A percentile compares a stretch with the other conserved stretches of the same genome.
Evolutionary conservation across 2,329 filamentous ascomycete genomes (phyloP).

Genomic region (Aspergillus texensis): DNA sequence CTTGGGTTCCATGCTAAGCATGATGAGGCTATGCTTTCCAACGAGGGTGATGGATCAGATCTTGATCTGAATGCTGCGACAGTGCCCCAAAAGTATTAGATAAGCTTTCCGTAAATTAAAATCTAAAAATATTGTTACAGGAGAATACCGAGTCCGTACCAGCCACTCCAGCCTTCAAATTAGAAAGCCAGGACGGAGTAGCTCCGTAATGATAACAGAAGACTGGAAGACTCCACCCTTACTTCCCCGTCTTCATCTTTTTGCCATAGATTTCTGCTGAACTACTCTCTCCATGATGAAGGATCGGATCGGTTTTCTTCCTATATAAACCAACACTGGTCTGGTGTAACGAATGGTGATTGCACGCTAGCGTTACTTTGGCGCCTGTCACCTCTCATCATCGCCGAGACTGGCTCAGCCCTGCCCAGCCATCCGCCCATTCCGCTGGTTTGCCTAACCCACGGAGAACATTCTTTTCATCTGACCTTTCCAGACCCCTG

Average conservation of each 20-base stretch:
- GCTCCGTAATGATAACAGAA: background rate
- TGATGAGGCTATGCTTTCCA: background rate
- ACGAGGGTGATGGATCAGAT: background rate
- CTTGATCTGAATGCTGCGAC: background rate
- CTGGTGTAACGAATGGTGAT: background rate
- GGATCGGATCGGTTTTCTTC: background rate
- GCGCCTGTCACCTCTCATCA: background rate
- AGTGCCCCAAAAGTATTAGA: background rate
- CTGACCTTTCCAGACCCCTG: background rate
- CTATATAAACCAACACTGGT: background rate
- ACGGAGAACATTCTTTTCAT: background rate
- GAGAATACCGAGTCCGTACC: no score
- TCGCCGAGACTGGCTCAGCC: constrained; percentile 5
- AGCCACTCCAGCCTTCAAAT: no score
- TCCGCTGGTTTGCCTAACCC: background rate
- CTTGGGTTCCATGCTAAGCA: background rate
- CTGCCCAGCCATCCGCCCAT: constrained; percentile 4
- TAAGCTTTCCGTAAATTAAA: background rate
- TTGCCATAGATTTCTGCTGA: background rate
- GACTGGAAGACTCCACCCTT: constrained; percentile 1
- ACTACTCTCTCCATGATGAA: background rate
- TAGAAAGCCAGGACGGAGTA: background rate
- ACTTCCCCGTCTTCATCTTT: background rate
- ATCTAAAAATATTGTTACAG: background rate
- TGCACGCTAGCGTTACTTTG: background rate